Percentiles rank a stretch among this genome's conserved stretches.
Evolutionary conservation across 257 asterid genomes (phyloP).

Genomic region (Solanum chiquidenum): DNA sequence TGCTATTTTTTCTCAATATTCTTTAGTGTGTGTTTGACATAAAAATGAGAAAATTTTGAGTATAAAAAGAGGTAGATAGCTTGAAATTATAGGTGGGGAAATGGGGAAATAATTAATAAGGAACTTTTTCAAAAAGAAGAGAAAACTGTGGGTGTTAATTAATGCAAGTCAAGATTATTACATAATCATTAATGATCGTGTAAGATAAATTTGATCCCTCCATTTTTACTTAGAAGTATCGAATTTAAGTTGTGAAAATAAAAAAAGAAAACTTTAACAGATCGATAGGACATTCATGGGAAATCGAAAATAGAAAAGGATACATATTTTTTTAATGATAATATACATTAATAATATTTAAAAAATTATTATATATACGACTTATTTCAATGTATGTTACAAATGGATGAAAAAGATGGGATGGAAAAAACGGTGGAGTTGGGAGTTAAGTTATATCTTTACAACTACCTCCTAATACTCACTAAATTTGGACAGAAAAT

Average conservation of each 20-base stretch:
- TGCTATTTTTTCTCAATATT: neutral
- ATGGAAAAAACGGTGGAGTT: neutral
- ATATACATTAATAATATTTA: neutral
- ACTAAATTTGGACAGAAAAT: neutral
- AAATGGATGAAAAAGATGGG: neutral
- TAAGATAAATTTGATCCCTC: neutral
- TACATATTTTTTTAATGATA: neutral
- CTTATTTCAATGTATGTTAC: neutral
- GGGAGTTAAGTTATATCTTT: neutral
- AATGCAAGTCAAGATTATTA: neutral
- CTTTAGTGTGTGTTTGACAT: neutral
- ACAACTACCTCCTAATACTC: neutral
- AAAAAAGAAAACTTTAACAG: neutral
- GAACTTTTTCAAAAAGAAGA: neutral
- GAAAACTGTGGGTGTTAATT: neutral
- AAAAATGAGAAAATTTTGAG: neutral
- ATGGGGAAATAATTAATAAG: neutral
- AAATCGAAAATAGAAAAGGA: neutral
- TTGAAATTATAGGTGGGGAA: neutral
- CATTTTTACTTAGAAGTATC: neutral
- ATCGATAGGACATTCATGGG: neutral
- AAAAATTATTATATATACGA: neutral
- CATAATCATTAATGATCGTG: neutral
- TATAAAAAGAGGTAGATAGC: neutral
- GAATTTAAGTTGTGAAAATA: neutral